Evolutionary conservation across 192 early-diverging fungal species (phyloP), one percentile per base, ranked within the genome.

Genomic region (Mortierella hygrophila): DNA sequence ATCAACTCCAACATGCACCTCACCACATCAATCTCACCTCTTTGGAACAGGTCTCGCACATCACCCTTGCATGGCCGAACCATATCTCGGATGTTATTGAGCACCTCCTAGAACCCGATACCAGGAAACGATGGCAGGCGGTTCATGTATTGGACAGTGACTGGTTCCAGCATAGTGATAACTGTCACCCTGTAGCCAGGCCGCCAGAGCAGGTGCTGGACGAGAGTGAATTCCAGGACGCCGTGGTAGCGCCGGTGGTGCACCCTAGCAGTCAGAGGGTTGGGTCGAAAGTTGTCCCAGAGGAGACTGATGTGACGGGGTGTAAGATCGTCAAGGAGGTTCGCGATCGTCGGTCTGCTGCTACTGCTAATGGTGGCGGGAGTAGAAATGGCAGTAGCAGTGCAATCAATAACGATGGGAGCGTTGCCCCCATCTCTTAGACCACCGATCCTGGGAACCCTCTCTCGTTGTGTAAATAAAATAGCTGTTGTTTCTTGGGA

Each of bases 121-220:
- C 89, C 11, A 52, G 76, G 15, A 70, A 70, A 13, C 87, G 89
- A 69, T 90, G 89, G 89, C 81, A 87, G 37, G 79, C 84, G 26
- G 57, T 79, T n/a, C 82, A 90, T 68, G 80, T 80, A 23, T 49
- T 90, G 26, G 82, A 85, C 6, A 80, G 72, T 46, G 63, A 74
- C n/a, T 90, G 89, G 89, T 81, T 90, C 73, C 29, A 79, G 40
- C 57, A 70, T 3, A 69, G 88, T 7, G 89, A 90, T 60, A 78
- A 82, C 44, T 90, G 89, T 74, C 74, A 85, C 16, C 82, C 88
- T 5, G 74, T 78, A 6, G 76, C 81, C 15, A 78, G 44, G 0
- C 44, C n/a, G 0, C 47, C 76, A 26, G 47, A 69, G 10, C 76
- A 49, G 20, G 47, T 40, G 1, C 21, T 78, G 32, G 76, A 78